phyloP scores from a whole-genome alignment of 805 yeast species.

The Starmera pachycereana region DNA sequence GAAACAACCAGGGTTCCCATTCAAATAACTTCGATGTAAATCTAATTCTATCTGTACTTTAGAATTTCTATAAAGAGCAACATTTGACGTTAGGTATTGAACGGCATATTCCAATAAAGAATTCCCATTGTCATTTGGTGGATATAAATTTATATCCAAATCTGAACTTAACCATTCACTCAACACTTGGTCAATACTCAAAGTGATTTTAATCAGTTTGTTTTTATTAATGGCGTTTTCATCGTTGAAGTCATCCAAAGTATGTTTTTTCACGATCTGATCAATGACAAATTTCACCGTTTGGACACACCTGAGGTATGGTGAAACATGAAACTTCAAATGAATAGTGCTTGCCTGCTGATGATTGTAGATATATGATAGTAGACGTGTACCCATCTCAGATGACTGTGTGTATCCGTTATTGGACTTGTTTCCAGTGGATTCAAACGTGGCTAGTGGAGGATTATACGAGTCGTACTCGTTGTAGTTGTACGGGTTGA shows the following conservation, averaged over 20 bases:
- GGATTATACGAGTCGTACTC: slow-evolving; percentile 17
- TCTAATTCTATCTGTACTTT: slow-evolving; percentile 19
- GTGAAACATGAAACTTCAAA: slow-evolving; percentile 27
- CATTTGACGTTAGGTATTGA: slow-evolving; percentile 23
- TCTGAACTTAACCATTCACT: slow-evolving; percentile 35
- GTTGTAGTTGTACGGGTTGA: slow-evolving; percentile 1
- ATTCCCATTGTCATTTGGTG: slow-evolving; percentile 36
- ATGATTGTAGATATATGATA: slow-evolving; percentile 11
- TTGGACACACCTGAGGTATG: slow-evolving; percentile 34
- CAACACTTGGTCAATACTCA: slow-evolving; percentile 30
- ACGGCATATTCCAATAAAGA: slow-evolving; percentile 28
- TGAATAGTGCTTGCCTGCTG: slow-evolving; percentile 6
- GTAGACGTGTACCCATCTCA: slow-evolving; percentile 15
- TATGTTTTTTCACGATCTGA: slow-evolving; percentile 11
- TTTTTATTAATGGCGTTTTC: not conserved
- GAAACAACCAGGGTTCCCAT: slow-evolving; percentile 34
- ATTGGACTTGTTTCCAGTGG: slow-evolving; percentile 17
- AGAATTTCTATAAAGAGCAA: slow-evolving; percentile 11
- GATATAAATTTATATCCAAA: slow-evolving; percentile 27
- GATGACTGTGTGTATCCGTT: slow-evolving; percentile 18
- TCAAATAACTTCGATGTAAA: slow-evolving; percentile 23
- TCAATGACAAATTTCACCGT: slow-evolving; percentile 21
- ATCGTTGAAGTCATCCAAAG: not conserved
- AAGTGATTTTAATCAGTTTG: slow-evolving; percentile 10
- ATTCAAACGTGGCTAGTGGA: slow-evolving; percentile 16